phyloP scores from a whole-genome alignment of 139 green algal species.

The Desmodesmus armatus region DNA sequence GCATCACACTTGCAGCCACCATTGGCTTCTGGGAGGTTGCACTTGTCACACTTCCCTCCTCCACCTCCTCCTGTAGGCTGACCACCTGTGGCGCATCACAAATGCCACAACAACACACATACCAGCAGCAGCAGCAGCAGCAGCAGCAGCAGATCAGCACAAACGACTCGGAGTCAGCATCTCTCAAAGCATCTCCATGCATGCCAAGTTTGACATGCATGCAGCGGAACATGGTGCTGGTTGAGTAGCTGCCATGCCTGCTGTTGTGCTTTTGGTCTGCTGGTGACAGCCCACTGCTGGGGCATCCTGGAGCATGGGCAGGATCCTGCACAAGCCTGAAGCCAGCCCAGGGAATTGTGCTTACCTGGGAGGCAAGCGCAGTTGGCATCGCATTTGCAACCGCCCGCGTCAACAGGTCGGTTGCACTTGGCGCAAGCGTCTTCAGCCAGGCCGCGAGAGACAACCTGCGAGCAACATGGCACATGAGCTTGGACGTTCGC shows the following conservation, averaged over 20 bases:
- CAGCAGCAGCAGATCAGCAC: not conserved
- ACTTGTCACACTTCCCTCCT: not conserved
- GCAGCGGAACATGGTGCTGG: not conserved
- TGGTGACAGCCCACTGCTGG: not conserved
- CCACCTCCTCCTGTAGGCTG: too few species aligned
- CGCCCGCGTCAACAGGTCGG: too few species aligned
- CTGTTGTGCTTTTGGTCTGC: not conserved
- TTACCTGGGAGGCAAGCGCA: not conserved
- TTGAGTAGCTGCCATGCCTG: not conserved
- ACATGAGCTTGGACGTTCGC: not conserved
- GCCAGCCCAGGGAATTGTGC: too few species aligned
- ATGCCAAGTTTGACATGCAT: not conserved
- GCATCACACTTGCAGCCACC: not conserved
- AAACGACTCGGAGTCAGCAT: not conserved
- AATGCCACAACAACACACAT: too few species aligned
- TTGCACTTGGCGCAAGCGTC: not conserved
- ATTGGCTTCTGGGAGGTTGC: not conserved
- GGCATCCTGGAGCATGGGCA: not conserved
- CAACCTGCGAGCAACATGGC: not conserved
- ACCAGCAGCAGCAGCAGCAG: not conserved
- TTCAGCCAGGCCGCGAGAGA: not conserved
- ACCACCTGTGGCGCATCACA: too few species aligned
- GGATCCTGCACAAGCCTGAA: not conserved
- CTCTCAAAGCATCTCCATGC: not conserved
- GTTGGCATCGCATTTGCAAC: not conserved